Evolutionary conservation across 345 rosid genomes (phyloP).

Genomic region (Pelargonium nanum): DNA sequence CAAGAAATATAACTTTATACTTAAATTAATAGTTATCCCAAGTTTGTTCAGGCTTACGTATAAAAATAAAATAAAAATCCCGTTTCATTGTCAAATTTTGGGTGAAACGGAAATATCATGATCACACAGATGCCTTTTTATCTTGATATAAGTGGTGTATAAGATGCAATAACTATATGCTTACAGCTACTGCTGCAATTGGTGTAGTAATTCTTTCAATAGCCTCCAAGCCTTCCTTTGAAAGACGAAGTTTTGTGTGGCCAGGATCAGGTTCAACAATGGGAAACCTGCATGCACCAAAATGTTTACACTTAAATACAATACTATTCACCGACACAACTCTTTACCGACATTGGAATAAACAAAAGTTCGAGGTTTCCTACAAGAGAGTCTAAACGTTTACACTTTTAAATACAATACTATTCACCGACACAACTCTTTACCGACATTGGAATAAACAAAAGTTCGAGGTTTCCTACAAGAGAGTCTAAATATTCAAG

Average conservation of each 20-base stretch:
- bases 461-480: background rate
- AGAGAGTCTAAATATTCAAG: too few relatives aligned
- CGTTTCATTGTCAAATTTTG: background rate
- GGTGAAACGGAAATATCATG: background rate
- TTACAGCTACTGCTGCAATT: conserved; percentile 89
- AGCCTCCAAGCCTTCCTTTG: conserved; percentile 83
- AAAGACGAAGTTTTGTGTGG: conserved; percentile 91
- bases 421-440: background rate
- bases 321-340: background rate
- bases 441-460: too few relatives aligned
- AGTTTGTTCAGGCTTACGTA: background rate
- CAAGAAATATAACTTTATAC: too few relatives aligned
- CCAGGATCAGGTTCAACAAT: conserved; percentile 93
- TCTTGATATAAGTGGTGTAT: background rate
- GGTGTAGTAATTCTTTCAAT: conserved; percentile 78
- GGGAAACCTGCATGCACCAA: conserved; percentile 54
- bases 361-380: background rate
- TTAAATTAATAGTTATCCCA: too few relatives aligned
- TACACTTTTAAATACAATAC: background rate
- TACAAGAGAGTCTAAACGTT: background rate
- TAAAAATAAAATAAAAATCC: background rate
- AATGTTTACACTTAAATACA: conserved; percentile 4
- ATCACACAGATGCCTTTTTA: too few relatives aligned
- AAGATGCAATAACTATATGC: conserved; percentile 16
- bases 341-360: too few relatives aligned